Conservation (phyloP, 257 asterid genomes). For the Haberlea rhodopensis region DNA sequence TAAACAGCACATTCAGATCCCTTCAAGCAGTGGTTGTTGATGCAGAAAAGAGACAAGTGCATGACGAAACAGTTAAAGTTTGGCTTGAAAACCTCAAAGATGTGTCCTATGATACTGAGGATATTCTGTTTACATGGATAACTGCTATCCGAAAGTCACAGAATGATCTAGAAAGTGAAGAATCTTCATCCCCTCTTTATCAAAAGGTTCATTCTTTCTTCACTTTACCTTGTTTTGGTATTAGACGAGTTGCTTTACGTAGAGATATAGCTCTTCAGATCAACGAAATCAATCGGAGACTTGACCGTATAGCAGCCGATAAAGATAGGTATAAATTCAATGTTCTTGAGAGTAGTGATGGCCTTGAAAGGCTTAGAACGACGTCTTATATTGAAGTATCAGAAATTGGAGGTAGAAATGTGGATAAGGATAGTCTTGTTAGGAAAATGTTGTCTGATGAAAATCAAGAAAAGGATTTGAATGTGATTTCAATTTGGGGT, state of each 20-base stretch:
- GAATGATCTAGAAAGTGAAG: constrained; percentile 18
- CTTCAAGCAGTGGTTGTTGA: constrained; percentile 56
- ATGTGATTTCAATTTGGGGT: constrained; percentile 31
- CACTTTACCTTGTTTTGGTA: constrained; percentile 38
- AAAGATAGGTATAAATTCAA: constrained; percentile 48
- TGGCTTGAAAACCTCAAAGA: constrained; percentile 61
- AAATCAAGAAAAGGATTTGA: too few species aligned
- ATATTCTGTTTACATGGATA: constrained; percentile 56
- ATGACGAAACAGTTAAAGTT: constrained; percentile 29
- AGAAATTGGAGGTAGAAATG: constrained; percentile 35
- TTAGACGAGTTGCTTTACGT: constrained; percentile 32
- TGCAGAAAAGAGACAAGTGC: constrained; percentile 61
- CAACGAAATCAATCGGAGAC: constrained; percentile 36
- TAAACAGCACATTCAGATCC: constrained; percentile 37
- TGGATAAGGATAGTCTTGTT: constrained; percentile 25
- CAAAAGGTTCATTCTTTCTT: constrained; percentile 45
- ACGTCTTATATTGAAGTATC: constrained; percentile 36
- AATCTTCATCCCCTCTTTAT: constrained; percentile 18
- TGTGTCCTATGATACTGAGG: constrained; percentile 55
- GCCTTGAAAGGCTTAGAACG: constrained; percentile 28
- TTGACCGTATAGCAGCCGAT: constrained; percentile 35
- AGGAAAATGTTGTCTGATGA: too few species aligned
- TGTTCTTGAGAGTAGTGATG: constrained; percentile 1
- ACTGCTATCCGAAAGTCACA: constrained; percentile 30
- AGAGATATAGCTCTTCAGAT: constrained; percentile 54